Evolutionary conservation across 2,329 filamentous ascomycete genomes (phyloP).

Genomic region (Epichloe glyceriae): DNA sequence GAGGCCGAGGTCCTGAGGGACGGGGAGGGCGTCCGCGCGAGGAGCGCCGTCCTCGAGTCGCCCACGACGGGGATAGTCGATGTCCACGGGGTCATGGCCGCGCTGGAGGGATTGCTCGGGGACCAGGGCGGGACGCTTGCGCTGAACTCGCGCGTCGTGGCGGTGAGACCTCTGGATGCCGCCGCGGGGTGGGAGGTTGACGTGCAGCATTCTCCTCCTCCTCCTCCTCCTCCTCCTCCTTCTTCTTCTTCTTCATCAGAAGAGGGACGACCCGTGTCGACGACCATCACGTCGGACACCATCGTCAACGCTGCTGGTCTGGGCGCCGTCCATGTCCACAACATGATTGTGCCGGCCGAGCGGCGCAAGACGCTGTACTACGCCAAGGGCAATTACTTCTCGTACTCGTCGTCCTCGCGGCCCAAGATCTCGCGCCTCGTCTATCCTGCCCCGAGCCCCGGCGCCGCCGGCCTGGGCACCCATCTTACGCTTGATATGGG

Average conservation of each 20-base stretch:
- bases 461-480: constrained; percentile 75
- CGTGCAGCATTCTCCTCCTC: constrained; percentile 24
- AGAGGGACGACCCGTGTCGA: constrained; percentile 26
- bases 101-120: constrained; percentile 64
- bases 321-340: constrained; percentile 61
- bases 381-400: constrained; percentile 94
- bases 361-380: constrained; percentile 54
- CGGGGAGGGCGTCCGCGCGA: constrained; percentile 66
- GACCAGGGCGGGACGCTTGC: constrained; percentile 63
- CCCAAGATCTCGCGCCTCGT: constrained; percentile 61
- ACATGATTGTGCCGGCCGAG: constrained; percentile 57
- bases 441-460: constrained; percentile 76
- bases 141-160: constrained; percentile 51
- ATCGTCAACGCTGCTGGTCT: constrained; percentile 81
- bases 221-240: constrained; percentile 10
- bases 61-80: constrained; percentile 85
- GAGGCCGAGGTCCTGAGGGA: constrained; percentile 44
- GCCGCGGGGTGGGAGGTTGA: constrained; percentile 56
- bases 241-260: too few relatives aligned
- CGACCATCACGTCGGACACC: constrained; percentile 57
- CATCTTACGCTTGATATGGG: constrained; percentile 84
- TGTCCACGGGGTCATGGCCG: constrained; percentile 72
- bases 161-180: constrained; percentile 35
- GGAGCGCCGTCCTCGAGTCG: constrained; percentile 66
- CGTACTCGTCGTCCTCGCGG: constrained; percentile 48